Evolutionary conservation across 495 filamentous ascomycete species (phyloP).

Genomic region (Aspergillus ellipticus): DNA sequence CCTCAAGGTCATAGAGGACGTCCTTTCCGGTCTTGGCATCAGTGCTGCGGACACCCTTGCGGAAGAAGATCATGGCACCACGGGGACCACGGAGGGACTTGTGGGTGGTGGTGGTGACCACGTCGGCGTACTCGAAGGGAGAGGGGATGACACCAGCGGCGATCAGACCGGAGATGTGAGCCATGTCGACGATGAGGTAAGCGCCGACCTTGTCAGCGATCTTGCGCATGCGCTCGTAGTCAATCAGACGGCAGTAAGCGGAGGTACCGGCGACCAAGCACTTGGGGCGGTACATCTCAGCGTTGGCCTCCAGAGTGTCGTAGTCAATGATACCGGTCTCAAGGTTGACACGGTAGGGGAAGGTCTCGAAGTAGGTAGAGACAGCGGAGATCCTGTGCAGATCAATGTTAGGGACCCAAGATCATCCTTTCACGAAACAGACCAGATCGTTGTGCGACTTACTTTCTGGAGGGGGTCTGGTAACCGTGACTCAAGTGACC

Average conservation of each 20-base stretch:
- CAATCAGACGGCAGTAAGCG: slow-evolving; percentile 97
- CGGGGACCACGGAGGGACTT: slow-evolving; percentile 98
- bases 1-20: slow-evolving; percentile 87
- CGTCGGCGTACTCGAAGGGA: slow-evolving; percentile 90
- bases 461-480: slow-evolving; percentile 90
- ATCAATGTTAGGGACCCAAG: slow-evolving; percentile 13
- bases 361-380: slow-evolving; percentile 92
- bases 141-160: slow-evolving; percentile 91
- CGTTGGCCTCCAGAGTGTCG: slow-evolving; percentile 85
- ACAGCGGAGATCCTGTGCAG: slow-evolving; percentile 75
- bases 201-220: slow-evolving; percentile 92
- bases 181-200: slow-evolving; percentile 97
- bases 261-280: slow-evolving; percentile 94
- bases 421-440: neutral
- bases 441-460: slow-evolving; percentile 33
- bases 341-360: slow-evolving; percentile 86
- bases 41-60: slow-evolving; percentile 84
- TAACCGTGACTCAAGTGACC: slow-evolving; percentile 98
- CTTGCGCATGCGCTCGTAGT: slow-evolving; percentile 95
- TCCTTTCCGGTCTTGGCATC: slow-evolving; percentile 91
- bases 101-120: slow-evolving; percentile 99
- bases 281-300: slow-evolving; percentile 92
- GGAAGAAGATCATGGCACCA: slow-evolving; percentile 99
- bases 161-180: slow-evolving; percentile 95
- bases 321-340: slow-evolving; percentile 98